Conservation (phyloP, 345 rosid species). For the Tarenaya hassleriana region DNA sequence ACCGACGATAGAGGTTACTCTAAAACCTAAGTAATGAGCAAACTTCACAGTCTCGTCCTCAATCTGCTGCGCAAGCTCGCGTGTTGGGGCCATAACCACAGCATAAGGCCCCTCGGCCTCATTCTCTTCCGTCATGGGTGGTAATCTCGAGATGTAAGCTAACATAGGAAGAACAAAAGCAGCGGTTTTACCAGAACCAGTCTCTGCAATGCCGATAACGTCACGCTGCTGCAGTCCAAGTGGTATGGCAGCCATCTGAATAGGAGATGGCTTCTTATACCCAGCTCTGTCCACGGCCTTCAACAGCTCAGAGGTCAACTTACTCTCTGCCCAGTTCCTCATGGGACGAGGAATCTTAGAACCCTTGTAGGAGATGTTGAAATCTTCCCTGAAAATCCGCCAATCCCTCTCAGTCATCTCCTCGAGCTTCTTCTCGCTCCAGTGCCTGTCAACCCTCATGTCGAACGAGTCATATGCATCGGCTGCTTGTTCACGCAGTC, state of each 20-base stretch:
- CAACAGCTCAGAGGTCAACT: conserved; percentile 53
- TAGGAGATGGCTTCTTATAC: conserved; percentile 79
- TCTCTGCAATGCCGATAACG: conserved; percentile 92
- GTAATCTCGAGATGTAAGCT: conserved; percentile 78
- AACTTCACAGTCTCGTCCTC: conserved; percentile 90
- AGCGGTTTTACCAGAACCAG: conserved; percentile 96
- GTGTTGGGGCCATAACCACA: conserved; percentile 88
- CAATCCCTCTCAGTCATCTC: conserved; percentile 96
- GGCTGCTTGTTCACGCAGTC: conserved; percentile 67
- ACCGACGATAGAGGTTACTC: conserved; percentile 90
- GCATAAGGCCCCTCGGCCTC: conserved; percentile 96
- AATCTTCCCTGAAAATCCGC: conserved; percentile 93
- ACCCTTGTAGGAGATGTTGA: conserved; percentile 84
- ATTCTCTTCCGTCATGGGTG: conserved; percentile 72
- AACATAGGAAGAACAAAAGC: conserved; percentile 96
- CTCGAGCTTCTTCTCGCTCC: conserved; percentile 84
- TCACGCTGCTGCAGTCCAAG: conserved; percentile 89
- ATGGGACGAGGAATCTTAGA: conserved; percentile 88
- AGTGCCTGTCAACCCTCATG: conserved; percentile 89
- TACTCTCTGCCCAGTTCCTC: conserved; percentile 96
- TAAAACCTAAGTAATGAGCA: conserved; percentile 68
- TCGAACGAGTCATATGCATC: conserved; percentile 86
- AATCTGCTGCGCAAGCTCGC: conserved; percentile 93
- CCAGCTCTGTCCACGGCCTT: conserved; percentile 88
- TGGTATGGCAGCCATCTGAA: conserved; percentile 92